Evolutionary conservation across 108 stramenopile species (phyloP).

Genomic region (Nitzschia sp.): DNA sequence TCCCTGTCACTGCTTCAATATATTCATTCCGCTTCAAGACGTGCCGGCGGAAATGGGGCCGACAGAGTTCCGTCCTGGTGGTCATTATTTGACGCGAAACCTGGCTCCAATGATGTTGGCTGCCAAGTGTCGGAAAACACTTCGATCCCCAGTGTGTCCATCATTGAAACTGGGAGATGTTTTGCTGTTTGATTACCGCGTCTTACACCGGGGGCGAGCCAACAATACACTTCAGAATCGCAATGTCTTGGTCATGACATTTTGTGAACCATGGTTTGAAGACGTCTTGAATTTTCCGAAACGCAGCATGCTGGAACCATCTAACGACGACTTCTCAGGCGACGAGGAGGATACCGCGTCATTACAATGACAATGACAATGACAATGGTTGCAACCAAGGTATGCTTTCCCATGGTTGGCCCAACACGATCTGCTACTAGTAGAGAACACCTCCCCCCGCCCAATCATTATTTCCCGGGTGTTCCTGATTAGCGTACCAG

Average conservation of each 20-base stretch:
- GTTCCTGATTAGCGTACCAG: no score
- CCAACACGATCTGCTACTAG: no score
- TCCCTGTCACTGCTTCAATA: conserved; percentile 62
- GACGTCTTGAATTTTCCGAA: conserved; percentile 79
- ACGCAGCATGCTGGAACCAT: conserved; percentile 15
- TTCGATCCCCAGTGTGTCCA: conserved; percentile 48
- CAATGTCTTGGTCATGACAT: conserved; percentile 59
- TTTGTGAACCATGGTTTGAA: conserved; percentile 64
- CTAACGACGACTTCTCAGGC: not conserved
- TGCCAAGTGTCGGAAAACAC: conserved; percentile 51
- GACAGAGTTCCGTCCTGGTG: conserved; percentile 72
- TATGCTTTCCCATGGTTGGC: no score
- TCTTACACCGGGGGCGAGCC: conserved; percentile 70
- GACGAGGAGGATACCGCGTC: no score
- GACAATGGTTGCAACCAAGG: no score
- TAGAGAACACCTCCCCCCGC: no score
- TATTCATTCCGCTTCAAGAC: conserved; percentile 70
- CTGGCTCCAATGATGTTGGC: conserved; percentile 62
- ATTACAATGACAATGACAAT: no score
- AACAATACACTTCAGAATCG: conserved; percentile 50
- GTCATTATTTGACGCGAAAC: conserved; percentile 68
- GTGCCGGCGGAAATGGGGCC: conserved; percentile 50
- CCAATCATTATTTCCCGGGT: no score
- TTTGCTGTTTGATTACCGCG: conserved; percentile 74
- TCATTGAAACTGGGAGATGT: conserved; percentile 50